These are phyloP conservation scores for Mycena pura DNA, from an alignment of 768 basidiomycete genomes.

Conservation along the genomic window DNA sequence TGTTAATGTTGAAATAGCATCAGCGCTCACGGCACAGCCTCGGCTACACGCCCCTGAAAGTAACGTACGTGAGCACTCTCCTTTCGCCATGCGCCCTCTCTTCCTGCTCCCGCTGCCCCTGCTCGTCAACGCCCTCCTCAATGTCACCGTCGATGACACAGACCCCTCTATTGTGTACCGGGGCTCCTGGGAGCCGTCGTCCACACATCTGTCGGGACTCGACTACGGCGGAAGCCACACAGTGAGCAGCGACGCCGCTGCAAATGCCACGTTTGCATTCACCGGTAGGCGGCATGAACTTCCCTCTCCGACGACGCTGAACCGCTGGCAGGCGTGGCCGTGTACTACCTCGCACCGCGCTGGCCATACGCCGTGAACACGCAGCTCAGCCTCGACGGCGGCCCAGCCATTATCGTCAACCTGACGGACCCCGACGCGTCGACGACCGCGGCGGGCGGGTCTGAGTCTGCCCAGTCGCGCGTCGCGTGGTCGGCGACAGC, in stretches of 20 bases:
- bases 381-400: slow-evolving; percentile 46
- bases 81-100: background rate
- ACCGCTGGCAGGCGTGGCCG: slow-evolving; percentile 41
- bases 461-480: slow-evolving; percentile 6
- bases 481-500: slow-evolving; percentile 11
- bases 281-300: slow-evolving; percentile 38
- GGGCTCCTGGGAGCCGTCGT: slow-evolving; percentile 16
- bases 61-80: too few species aligned
- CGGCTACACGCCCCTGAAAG: too few species aligned
- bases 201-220: slow-evolving; percentile 27
- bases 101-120: background rate
- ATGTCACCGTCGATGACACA: slow-evolving; percentile 22
- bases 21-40: too few species aligned
- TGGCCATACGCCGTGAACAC: slow-evolving; percentile 56
- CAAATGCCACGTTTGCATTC: slow-evolving; percentile 50
- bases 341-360: slow-evolving; percentile 51
- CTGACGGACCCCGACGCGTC: slow-evolving; percentile 29
- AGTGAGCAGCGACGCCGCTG: slow-evolving; percentile 31
- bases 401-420: slow-evolving; percentile 41
- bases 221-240: slow-evolving; percentile 42
- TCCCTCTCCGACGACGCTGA: background rate
- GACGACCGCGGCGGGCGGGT: background rate
- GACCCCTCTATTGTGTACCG: background rate
- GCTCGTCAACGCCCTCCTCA: slow-evolving; percentile 11
- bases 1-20: too few species aligned